Conservation (phyloP, 495 filamentous ascomycete species). For the Lepraria neglecta region DNA sequence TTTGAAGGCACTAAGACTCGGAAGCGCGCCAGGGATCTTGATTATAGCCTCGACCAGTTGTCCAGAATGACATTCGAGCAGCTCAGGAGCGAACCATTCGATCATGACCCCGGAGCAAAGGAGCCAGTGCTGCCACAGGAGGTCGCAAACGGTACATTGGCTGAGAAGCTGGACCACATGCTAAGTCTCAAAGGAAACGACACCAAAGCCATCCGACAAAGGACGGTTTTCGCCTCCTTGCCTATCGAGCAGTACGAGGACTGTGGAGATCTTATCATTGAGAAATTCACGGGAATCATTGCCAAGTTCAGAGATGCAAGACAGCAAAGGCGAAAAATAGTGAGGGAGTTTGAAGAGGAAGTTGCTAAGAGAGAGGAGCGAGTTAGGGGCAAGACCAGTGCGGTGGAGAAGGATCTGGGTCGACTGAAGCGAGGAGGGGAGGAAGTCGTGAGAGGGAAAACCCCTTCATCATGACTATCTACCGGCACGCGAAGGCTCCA, state of each 20-base stretch:
- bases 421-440: slow-evolving; percentile 23
- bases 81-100: slow-evolving; percentile 49
- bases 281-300: slow-evolving; percentile 58
- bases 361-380: slow-evolving; percentile 45
- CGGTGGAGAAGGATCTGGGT: slow-evolving; percentile 32
- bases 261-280: slow-evolving; percentile 72
- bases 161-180: slow-evolving; percentile 42
- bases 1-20: neutral
- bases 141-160: slow-evolving; percentile 27
- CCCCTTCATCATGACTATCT: neutral
- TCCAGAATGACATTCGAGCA: slow-evolving; percentile 49
- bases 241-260: slow-evolving; percentile 72
- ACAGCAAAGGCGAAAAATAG: slow-evolving; percentile 57
- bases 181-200: slow-evolving; percentile 24
- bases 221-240: slow-evolving; percentile 57
- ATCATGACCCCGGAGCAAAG: slow-evolving; percentile 40
- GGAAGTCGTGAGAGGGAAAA: slow-evolving; percentile 21
- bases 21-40: slow-evolving; percentile 34
- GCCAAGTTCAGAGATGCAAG: slow-evolving; percentile 57
- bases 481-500: neutral
- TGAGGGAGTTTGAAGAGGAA: slow-evolving; percentile 64
- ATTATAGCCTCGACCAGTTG: slow-evolving; percentile 49
- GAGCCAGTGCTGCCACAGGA: slow-evolving; percentile 19
- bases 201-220: slow-evolving; percentile 42
- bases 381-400: slow-evolving; percentile 35